Base-by-base conservation (phyloP, 2,329 filamentous ascomycete species). In the Nothophoma quercina region DNA sequence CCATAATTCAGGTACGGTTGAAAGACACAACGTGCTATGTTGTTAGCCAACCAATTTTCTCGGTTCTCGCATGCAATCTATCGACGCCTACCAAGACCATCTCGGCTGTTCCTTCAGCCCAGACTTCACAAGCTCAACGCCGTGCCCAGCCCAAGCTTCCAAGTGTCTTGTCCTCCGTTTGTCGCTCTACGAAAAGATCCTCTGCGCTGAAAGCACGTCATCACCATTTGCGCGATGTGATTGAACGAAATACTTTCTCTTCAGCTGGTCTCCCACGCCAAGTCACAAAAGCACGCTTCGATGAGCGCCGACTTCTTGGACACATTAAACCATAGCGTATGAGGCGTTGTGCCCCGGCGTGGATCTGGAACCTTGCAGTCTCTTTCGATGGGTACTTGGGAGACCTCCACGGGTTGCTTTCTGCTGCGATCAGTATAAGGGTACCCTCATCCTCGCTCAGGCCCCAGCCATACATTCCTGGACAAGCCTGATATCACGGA, bases 91-190 rank as follows among this genome's bases (percentile, higher is more conserved):
- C 36, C 41, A 57, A 53, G 60, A 58, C 57, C 55, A 47, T 41
- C 36, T 51, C 47, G 51, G 43, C 52, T 43, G 40, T 56, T 46
- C 39, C 32, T 51, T 38, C 35, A 63, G 67, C 67, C 69, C 63
- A 70, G 67, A 58, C 54, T 58, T 55, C 34, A 62, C 62, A 69
- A 69, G 61, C 60, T 66, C 66, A 65, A 56, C 62, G 57, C 52
- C 58, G 49, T 49, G 45, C 23, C 47, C 40, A 41, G 56, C 55
- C 53, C 59, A 67, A 57, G 52, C 57, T 62, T 50, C 56, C 53
- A 51, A 48, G 54, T 45, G 49, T 59, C 62, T 63, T 63, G 63
- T 65, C 55, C 39, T 45, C 32, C 38, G 36, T 46, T 47, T 55
- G 54, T 43, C 32, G n/a, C 42, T 55, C 48, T 33, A 42, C 15